Evolutionary conservation across 2,329 filamentous ascomycete genomes (phyloP).

Genomic region (Neurospora sp.): DNA sequence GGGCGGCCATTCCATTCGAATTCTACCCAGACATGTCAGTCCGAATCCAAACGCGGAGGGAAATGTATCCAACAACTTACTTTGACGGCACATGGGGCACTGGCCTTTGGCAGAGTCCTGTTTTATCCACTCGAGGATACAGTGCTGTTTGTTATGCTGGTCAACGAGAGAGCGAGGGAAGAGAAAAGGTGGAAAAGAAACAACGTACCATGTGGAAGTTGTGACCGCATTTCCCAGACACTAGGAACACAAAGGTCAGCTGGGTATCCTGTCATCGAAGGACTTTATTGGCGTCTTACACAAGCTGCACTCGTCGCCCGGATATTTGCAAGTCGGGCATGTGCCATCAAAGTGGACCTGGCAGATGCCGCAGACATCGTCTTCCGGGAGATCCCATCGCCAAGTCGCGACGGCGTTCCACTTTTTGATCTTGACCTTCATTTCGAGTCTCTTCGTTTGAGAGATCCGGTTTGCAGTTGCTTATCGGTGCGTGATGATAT

Average conservation of each 20-base stretch:
- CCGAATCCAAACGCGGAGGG: neutral
- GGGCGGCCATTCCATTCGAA: constrained; percentile 24
- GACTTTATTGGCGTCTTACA: constrained; percentile 42
- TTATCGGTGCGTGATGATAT: neutral
- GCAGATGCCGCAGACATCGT: constrained; percentile 97
- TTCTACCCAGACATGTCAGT: constrained; percentile 12
- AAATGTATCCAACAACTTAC: constrained; percentile 35
- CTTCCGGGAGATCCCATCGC: constrained; percentile 95
- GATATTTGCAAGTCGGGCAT: constrained; percentile 95
- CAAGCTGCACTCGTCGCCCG: constrained; percentile 88
- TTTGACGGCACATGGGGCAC: constrained; percentile 96
- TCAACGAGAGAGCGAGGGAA: neutral
- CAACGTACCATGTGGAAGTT: constrained; percentile 83
- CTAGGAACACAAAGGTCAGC: constrained; percentile 33
- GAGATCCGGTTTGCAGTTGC: neutral
- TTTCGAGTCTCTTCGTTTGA: constrained; percentile 26
- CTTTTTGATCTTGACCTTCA: constrained; percentile 92
- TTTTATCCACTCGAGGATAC: constrained; percentile 91
- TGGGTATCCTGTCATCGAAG: neutral
- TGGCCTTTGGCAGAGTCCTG: constrained; percentile 88
- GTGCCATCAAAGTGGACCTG: constrained; percentile 97
- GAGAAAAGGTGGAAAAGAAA: neutral
- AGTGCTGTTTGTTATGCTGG: constrained; percentile 58
- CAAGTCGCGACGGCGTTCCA: constrained; percentile 95
- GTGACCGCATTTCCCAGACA: constrained; percentile 93